Percentiles rank a stretch among this genome's conserved stretches.
Evolutionary conservation across 179 eudicot genomes (phyloP).

Genomic region (Drosera spatulata): DNA sequence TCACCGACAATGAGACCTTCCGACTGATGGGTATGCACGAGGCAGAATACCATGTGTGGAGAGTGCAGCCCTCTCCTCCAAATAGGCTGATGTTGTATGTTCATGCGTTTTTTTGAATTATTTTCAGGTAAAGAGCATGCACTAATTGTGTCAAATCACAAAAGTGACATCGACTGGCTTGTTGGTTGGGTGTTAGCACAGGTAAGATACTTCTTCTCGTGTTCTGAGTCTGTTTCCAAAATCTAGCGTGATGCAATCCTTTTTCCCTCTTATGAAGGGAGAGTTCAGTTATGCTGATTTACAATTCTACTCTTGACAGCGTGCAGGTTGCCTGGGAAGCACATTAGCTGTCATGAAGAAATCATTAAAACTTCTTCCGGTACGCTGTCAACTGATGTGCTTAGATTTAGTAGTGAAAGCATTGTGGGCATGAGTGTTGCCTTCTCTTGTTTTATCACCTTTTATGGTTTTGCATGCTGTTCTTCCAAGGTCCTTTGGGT

Average conservation of each 20-base stretch:
- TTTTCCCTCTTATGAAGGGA: background rate
- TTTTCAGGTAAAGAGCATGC: conserved; percentile 11
- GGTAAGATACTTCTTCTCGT: conserved; percentile 3
- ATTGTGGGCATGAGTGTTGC: too few species aligned
- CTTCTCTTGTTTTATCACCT: background rate
- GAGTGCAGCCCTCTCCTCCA: background rate
- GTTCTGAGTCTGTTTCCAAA: background rate
- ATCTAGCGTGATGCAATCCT: background rate
- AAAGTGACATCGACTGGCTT: too few species aligned
- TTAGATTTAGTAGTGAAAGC: too few species aligned
- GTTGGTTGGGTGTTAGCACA: conserved; percentile 10
- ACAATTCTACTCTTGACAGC: conserved; percentile 23
- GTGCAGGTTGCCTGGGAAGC: conserved; percentile 71
- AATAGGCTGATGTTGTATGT: background rate
- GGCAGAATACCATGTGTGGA: background rate
- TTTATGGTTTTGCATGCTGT: background rate
- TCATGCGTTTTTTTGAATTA: background rate
- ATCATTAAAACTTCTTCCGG: conserved; percentile 59
- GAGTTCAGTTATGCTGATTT: background rate
- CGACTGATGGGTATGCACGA: conserved; percentile 8
- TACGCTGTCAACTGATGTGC: conserved; percentile 13
- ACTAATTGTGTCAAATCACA: conserved; percentile 7
- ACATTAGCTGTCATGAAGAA: conserved; percentile 72
- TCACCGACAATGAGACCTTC: conserved; percentile 8
- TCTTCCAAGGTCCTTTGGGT: background rate